These are phyloP conservation scores for Ephemerocybe angulata DNA, from an alignment of 768 basidiomycete species.

Conservation along the genomic window DNA sequence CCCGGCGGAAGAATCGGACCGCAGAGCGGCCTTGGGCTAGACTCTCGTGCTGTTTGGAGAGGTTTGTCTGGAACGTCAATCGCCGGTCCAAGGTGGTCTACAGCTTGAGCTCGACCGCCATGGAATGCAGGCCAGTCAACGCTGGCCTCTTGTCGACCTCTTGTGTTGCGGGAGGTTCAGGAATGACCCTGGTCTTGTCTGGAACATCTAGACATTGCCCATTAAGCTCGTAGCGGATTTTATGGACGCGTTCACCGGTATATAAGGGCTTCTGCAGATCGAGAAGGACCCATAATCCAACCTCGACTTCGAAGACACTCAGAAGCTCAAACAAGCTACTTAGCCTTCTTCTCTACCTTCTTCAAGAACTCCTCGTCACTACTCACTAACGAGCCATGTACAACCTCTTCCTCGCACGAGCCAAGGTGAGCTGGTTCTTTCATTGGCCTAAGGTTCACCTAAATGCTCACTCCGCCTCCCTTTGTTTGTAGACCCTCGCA, in stretches of 20 bases:
- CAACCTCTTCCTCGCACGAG: slow-evolving; percentile 22
- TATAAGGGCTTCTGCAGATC: slow-evolving; percentile 1
- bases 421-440: slow-evolving; percentile 19
- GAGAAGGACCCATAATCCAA: neutral
- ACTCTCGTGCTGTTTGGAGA: neutral
- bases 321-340: neutral
- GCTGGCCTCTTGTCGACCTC: neutral
- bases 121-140: slow-evolving; percentile 4
- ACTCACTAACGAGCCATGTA: slow-evolving; percentile 16
- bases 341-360: neutral
- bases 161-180: neutral
- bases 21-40: neutral
- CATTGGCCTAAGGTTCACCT: neutral
- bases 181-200: neutral
- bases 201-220: neutral
- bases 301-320: neutral
- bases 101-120: slow-evolving; percentile 6
- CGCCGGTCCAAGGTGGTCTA: neutral
- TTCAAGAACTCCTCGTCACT: neutral
- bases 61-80: neutral
- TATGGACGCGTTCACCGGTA: neutral
- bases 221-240: too few relatives aligned
- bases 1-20: neutral
- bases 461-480: neutral
- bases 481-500: slow-evolving; percentile 28